Percentiles rank a stretch among this genome's conserved stretches.
Evolutionary conservation across 2,329 filamentous ascomycete genomes (phyloP).

Genomic region (Talaromyces funiculosus): DNA sequence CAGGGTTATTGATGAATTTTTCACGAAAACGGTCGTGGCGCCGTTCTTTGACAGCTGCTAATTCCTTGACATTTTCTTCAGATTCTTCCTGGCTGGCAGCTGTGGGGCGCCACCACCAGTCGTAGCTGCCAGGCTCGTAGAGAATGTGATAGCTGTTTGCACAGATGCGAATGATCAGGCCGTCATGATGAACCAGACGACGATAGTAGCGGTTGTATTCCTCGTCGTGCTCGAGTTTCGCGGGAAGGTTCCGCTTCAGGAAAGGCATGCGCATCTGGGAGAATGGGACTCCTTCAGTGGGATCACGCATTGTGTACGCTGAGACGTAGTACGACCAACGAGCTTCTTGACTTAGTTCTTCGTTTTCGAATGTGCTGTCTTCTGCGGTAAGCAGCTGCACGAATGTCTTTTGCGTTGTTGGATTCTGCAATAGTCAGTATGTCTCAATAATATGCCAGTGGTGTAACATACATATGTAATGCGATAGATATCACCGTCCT

Average conservation of each 20-base stretch:
- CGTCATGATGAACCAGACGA: slow-evolving; percentile 58
- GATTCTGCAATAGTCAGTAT: slow-evolving; percentile 47
- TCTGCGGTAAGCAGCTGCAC: slow-evolving; percentile 83
- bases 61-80: slow-evolving; percentile 32
- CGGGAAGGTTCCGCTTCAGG: slow-evolving; percentile 64
- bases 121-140: slow-evolving; percentile 65
- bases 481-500: slow-evolving; percentile 86
- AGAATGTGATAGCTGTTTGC: slow-evolving; percentile 73
- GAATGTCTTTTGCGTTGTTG: slow-evolving; percentile 61
- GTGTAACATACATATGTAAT: slow-evolving; percentile 73
- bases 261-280: slow-evolving; percentile 63
- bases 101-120: slow-evolving; percentile 59
- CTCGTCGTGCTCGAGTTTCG: slow-evolving; percentile 56
- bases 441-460: background rate
- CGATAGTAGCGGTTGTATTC: slow-evolving; percentile 52
- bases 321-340: slow-evolving; percentile 95
- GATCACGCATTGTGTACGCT: slow-evolving; percentile 80
- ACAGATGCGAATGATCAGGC: slow-evolving; percentile 66
- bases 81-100: slow-evolving; percentile 24
- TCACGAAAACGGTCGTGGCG: slow-evolving; percentile 46
- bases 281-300: slow-evolving; percentile 71
- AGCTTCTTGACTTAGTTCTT: slow-evolving; percentile 57
- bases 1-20: slow-evolving; percentile 49
- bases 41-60: slow-evolving; percentile 34
- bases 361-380: slow-evolving; percentile 70